These are phyloP conservation scores for Gonapodya prolifera DNA, from an alignment of 192 early-diverging fungal species.

Conservation along the genomic window DNA sequence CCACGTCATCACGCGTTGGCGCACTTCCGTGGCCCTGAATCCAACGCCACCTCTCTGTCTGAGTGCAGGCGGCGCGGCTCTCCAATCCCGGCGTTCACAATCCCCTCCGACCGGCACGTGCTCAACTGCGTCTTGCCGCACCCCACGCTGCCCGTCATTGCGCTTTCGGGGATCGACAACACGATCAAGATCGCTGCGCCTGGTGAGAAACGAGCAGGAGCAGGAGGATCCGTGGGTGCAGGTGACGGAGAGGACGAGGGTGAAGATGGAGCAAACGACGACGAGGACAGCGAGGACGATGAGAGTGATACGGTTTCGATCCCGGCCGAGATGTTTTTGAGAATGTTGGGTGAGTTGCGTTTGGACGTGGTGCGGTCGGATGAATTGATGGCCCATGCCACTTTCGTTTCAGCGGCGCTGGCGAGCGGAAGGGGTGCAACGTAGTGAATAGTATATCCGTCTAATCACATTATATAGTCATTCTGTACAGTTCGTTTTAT, in stretches of 20 bases:
- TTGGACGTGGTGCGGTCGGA: no score
- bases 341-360: background rate
- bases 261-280: background rate
- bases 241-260: background rate
- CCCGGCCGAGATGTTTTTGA: background rate
- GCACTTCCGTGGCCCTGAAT: background rate
- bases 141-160: background rate
- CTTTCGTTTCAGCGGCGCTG: no score
- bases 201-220: background rate
- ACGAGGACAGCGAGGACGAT: background rate
- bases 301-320: background rate
- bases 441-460: no score
- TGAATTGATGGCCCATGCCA: no score
- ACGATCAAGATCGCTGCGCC: background rate
- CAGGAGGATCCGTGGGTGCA: background rate
- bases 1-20: background rate
- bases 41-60: no score
- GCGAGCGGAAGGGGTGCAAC: no score
- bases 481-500: no score
- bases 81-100: background rate
- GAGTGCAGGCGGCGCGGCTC: background rate
- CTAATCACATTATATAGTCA: no score
- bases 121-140: background rate
- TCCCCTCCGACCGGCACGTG: background rate
- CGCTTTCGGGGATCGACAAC: background rate